Base-by-base conservation (phyloP, 2,329 filamentous ascomycete genomes). In the Colletotrichum tofieldiae region DNA sequence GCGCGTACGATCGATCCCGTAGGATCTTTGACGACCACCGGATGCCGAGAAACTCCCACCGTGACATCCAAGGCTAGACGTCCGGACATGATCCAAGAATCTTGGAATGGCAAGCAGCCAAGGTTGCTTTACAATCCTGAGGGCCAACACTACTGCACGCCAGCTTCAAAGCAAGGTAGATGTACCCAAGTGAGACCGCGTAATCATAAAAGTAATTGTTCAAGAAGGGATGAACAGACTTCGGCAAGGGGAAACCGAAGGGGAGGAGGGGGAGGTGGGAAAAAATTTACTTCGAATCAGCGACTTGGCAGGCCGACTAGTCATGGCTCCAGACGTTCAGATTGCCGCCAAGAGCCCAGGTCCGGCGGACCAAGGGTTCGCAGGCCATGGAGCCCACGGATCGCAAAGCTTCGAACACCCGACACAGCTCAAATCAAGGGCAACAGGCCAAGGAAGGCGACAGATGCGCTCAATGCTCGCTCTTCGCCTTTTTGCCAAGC, bases 321-420 rank as follows among this genome's bases (percentile, higher is more conserved):
- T 41, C 59, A 51, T 51, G 59, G 35, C 45, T 4, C 16, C 16
- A 3, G 29, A 39, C 59, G 32, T 39, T 14, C 45, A 29, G 35
- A 29, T 49, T 47, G 18, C 41, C 43, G 59, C 59, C 59, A 62
- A 51, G 32, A 51, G 35, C 59, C n/a, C n/a, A 52, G 45, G 32
- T 23, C 23, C 61, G 14, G 61, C n/a, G 32, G 35, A 14, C 60
- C 60, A n/a, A 35, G 9, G 14, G 4, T 18, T 11, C 29, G 26
- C 26, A 23, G 11, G 26, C 39, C 26, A n/a, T 39, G 12, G 47
- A 54, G 51, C 7, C 35, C 37, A 45, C 61, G 52, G 52, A 29
- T 65, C 52, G 61, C 20, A 29, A 49, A 16, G n/a, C 4, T 32
- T 37, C 12, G 43, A 16, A 23, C 32, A 35, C 9, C 29, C 18